Conservation (phyloP, 2,329 filamentous ascomycete species). For the Stagonosporopsis tanaceti region DNA sequence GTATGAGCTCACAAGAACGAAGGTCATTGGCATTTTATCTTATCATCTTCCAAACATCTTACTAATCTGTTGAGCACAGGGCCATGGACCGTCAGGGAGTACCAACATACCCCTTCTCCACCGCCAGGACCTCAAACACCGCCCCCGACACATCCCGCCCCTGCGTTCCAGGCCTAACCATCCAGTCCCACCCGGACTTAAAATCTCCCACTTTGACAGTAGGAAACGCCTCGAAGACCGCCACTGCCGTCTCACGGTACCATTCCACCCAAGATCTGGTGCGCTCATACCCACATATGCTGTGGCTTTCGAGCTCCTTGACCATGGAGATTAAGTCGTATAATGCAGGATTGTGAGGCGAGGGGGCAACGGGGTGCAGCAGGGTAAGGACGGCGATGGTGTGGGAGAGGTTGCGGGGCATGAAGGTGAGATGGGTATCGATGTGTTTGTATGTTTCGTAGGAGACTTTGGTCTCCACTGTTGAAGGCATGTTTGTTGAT, state of each 20-base stretch:
- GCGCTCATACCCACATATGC: not conserved
- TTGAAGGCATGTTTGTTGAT: not conserved
- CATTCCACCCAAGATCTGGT: not conserved
- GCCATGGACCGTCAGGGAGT: not conserved
- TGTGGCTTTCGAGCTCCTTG: not conserved
- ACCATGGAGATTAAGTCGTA: not conserved
- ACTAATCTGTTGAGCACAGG: not conserved
- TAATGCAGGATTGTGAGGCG: not conserved
- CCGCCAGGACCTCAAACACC: not conserved
- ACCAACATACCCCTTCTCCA: not conserved
- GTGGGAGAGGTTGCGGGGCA: not conserved
- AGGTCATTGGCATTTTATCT: no score
- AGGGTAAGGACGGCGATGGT: not conserved
- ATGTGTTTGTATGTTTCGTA: not conserved
- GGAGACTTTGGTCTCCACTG: not conserved
- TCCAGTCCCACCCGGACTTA: not conserved
- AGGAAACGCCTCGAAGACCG: not conserved
- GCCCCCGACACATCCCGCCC: not conserved
- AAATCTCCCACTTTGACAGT: not conserved
- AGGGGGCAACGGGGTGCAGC: not conserved
- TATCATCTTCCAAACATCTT: no score
- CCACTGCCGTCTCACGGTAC: not conserved
- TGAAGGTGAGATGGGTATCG: not conserved
- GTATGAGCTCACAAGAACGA: constrained; percentile 6
- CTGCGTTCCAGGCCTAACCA: not conserved